Percentiles rank a stretch among this genome's conserved stretches.
phyloP scores from a whole-genome alignment of 345 rosid species.

The Eucalyptus cloeziana region DNA sequence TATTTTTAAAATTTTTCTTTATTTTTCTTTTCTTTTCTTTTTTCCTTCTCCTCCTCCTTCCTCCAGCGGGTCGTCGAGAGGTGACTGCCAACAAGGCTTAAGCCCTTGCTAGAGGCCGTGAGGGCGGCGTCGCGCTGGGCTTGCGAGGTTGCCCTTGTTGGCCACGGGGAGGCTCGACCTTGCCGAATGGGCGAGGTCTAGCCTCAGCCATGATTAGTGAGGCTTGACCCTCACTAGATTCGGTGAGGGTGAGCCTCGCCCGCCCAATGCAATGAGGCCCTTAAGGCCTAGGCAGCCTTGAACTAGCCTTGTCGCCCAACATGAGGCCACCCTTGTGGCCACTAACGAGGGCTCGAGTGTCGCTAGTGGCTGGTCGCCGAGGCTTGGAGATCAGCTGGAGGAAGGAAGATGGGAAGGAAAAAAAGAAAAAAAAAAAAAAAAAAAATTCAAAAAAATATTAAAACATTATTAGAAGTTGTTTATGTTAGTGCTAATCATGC shows the following conservation, averaged over 20 bases:
- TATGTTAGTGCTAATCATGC: fast-evolving
- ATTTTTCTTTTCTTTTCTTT: no score
- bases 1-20: no score
- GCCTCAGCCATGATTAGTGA: no score
- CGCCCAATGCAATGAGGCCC: fast-evolving
- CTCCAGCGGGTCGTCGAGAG: fast-evolving
- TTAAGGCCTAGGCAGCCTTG: fast-evolving
- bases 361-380: fast-evolving
- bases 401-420: no score
- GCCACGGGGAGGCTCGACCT: fast-evolving
- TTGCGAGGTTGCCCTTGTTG: fast-evolving
- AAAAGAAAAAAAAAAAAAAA: no score
- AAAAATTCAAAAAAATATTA: no score
- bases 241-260: fast-evolving
- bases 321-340: fast-evolving
- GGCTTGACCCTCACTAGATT: no score
- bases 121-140: fast-evolving
- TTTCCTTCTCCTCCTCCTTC: no score
- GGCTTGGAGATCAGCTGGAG: fast-evolving
- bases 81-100: fast-evolving
- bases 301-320: no score
- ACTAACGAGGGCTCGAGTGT: no score
- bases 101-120: fast-evolving
- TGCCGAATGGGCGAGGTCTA: fast-evolving
- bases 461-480: no score